These are phyloP conservation scores for Cryptococcus hybrid DNA, from an alignment of 1,284 basidiomycete genomes.

Conservation along the genomic window DNA sequence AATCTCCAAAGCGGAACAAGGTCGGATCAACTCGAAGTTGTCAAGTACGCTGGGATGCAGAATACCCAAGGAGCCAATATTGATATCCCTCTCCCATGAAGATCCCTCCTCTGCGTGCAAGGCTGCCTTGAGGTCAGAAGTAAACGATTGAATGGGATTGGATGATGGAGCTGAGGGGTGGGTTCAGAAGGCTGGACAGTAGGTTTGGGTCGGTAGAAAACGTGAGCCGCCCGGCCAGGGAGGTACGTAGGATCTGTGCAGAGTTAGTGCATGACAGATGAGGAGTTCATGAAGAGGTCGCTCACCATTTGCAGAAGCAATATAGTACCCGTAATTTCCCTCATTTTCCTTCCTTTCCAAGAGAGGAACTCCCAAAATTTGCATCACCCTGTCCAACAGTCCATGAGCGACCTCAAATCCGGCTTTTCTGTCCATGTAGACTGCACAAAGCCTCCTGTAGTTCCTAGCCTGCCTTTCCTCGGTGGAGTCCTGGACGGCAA, in stretches of 20 bases:
- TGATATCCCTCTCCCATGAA: conserved; percentile 56
- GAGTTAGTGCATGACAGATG: too few relatives aligned
- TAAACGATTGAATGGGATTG: conserved; percentile 43
- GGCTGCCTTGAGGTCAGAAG: conserved; percentile 47
- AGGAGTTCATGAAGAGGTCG: conserved; percentile 7
- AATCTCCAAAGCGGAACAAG: conserved; percentile 95
- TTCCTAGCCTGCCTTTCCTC: conserved; percentile 85
- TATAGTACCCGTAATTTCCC: conserved; percentile 79
- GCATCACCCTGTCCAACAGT: conserved; percentile 90
- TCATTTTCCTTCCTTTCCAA: conserved; percentile 62
- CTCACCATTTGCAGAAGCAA: conserved; percentile 78
- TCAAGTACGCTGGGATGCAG: conserved; percentile 86
- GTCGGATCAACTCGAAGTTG: conserved; percentile 90
- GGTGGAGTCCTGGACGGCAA: conserved; percentile 79
- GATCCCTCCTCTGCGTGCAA: conserved; percentile 28
- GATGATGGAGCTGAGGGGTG: conserved; percentile 18
- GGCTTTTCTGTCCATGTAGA: conserved; percentile 95
- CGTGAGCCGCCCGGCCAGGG: conserved; percentile 87
- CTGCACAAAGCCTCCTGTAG: conserved; percentile 78
- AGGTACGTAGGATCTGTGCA: conserved; percentile 81
- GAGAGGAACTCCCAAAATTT: conserved; percentile 83
- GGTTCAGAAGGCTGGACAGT: conserved; percentile 39
- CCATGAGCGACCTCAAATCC: conserved; percentile 98
- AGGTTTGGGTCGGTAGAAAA: conserved; percentile 73
- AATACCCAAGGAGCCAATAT: conserved; percentile 82